Evolutionary conservation across 2,329 filamentous ascomycete species (phyloP), one percentile per base, ranked within the genome.

Genomic region (Lizonia empirigonia): DNA sequence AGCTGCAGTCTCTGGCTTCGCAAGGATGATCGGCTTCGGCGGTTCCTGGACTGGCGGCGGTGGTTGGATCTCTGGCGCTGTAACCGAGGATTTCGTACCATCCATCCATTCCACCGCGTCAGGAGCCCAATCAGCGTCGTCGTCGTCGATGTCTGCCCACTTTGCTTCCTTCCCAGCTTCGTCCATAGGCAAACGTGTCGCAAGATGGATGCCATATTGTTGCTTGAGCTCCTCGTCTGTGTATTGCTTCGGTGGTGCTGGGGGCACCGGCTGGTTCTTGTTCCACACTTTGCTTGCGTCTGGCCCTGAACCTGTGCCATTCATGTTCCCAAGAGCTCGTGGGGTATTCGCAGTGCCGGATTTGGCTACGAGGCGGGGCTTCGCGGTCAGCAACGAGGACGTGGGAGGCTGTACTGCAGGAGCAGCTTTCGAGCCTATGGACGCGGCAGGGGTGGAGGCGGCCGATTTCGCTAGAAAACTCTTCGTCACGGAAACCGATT

Each of bases 101-200:
- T 95, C 90, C 67, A 89, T 89, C 90, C 90, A 95, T 52, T 89
- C 89, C 59, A 94, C 91, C 44, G 88, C 85, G 58, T 94, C 89
- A 2, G 90, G 90, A 12, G 86, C 88, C 88, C 90, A 93, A 65
- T 93, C 89, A 29, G 94, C 90, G 64, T 92, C 89, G 58, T 94
- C 90, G 50, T 94, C 90, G 55, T 94, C 90, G 53, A 93, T 92
- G 67, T 95, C 90, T 19, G 90, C 90, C 90, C 90, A 95, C 70
- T 92, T 93, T 24, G 87, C 85, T 63, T 91, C 88, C 52, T 89
- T 89, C 50, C 84, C 84, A 19, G 62, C 67, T 68, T 91, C 89
- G 59, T 93, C 89, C 40, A 88, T 82, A 58, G 90, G 87, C 49
- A 94, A 77, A 62, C 90, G 86, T 63, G 83, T 90, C 49, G 90